These are phyloP conservation scores for Sugiyamaella neomexicana DNA, from an alignment of 1,139 yeast genomes.

Conservation along the genomic window DNA sequence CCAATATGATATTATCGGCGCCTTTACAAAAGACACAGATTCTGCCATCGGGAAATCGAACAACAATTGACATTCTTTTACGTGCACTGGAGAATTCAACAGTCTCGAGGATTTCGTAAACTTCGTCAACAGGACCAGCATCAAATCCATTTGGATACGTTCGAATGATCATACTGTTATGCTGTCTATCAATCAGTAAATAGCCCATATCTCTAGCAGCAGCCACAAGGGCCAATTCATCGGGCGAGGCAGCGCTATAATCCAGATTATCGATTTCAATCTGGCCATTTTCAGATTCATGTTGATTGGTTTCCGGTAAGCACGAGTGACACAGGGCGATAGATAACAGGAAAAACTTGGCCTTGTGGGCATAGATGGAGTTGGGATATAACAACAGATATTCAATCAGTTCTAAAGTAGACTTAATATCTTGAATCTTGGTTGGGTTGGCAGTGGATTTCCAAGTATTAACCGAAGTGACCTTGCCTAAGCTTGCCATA, in stretches of 20 bases:
- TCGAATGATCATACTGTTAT: conserved; percentile 60
- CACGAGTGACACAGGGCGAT: conserved; percentile 90
- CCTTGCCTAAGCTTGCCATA: conserved; percentile 45
- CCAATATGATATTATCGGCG: conserved; percentile 91
- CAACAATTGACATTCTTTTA: conserved; percentile 91
- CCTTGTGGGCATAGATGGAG: conserved; percentile 66
- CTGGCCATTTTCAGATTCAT: conserved; percentile 35
- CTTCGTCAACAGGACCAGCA: conserved; percentile 59
- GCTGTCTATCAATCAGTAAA: conserved; percentile 69
- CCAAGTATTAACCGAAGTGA: conserved; percentile 36
- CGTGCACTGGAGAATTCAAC: conserved; percentile 86
- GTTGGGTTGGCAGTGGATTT: conserved; percentile 41
- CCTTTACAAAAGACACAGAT: conserved; percentile 87
- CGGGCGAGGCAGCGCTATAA: conserved; percentile 95
- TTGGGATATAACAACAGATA: conserved; percentile 73
- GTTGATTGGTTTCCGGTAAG: conserved; percentile 55
- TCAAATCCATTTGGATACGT: conserved; percentile 87
- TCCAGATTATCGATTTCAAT: conserved; percentile 51
- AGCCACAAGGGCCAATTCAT: conserved; percentile 86
- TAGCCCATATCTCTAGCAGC: conserved; percentile 96
- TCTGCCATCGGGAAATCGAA: conserved; percentile 75
- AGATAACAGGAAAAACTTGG: conserved; percentile 74
- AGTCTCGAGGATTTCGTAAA: conserved; percentile 70
- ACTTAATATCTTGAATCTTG: conserved; percentile 43
- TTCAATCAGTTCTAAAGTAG: conserved; percentile 62